Conservation (phyloP, 2,329 filamentous ascomycete genomes). For the Leptographium galeiforme region DNA sequence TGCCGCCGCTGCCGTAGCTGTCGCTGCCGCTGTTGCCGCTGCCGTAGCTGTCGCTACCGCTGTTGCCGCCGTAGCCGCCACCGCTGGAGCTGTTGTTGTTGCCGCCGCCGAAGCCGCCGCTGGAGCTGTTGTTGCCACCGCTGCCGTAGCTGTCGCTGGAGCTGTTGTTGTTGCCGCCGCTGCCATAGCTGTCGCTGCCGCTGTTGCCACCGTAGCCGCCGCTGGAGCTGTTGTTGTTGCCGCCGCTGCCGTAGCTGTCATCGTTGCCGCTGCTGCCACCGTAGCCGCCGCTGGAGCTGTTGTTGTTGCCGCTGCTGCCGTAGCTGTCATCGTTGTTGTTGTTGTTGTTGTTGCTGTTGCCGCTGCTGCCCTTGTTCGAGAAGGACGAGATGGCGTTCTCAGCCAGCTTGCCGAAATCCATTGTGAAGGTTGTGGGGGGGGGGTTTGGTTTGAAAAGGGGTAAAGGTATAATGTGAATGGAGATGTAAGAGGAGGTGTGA, state of each 20-base stretch:
- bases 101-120: neutral
- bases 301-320: neutral
- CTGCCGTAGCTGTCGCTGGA: neutral
- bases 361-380: neutral
- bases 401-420: conserved; percentile 16
- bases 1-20: neutral
- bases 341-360: conserved; percentile 2
- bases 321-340: conserved; percentile 4
- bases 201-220: neutral
- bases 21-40: neutral
- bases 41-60: neutral
- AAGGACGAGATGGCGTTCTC: conserved; percentile 12
- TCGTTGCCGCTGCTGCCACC: neutral
- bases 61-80: neutral
- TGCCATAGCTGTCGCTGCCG: neutral
- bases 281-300: neutral
- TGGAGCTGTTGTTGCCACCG: neutral
- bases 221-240: neutral
- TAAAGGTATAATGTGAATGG: neutral
- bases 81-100: neutral
- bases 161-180: conserved; percentile 5
- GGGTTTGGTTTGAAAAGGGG: neutral
- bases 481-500: neutral
- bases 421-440: conserved; percentile 8
- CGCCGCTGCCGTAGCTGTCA: neutral